Conservation (phyloP, 2,329 filamentous ascomycete species). For the Colletotrichum filicis region DNA sequence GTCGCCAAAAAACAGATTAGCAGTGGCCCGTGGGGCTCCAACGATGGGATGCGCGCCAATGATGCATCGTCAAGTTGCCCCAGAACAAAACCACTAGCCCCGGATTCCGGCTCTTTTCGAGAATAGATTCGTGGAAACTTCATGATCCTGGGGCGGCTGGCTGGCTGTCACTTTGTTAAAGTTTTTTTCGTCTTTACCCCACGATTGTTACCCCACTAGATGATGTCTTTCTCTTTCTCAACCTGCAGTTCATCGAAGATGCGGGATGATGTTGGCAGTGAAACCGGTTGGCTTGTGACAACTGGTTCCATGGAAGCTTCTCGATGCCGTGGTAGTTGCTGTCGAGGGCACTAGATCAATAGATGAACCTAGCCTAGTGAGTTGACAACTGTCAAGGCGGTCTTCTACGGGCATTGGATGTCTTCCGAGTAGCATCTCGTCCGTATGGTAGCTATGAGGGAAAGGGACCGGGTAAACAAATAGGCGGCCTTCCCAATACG, state of each 20-base stretch:
- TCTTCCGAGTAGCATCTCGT: background rate
- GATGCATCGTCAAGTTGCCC: background rate
- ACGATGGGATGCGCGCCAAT: constrained; percentile 1
- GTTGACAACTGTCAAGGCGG: background rate
- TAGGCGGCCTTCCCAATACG: background rate
- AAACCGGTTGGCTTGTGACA: background rate
- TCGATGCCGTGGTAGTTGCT: background rate
- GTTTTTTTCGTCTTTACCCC: background rate
- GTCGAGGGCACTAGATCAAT: background rate
- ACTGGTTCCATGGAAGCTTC: background rate
- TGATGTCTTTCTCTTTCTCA: background rate
- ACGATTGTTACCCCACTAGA: background rate
- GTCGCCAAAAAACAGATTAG: background rate
- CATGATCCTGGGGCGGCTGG: background rate
- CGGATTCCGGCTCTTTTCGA: background rate
- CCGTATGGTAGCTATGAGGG: background rate
- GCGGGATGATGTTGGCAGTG: background rate
- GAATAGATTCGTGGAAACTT: background rate
- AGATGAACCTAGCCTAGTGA: background rate
- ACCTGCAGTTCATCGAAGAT: background rate
- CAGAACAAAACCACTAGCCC: background rate
- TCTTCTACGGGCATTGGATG: background rate
- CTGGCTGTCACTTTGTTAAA: background rate
- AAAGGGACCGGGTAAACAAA: background rate
- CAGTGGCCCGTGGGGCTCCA: background rate